Conservation (phyloP, 1,284 basidiomycete species). For the Marasmius oreades region DNA sequence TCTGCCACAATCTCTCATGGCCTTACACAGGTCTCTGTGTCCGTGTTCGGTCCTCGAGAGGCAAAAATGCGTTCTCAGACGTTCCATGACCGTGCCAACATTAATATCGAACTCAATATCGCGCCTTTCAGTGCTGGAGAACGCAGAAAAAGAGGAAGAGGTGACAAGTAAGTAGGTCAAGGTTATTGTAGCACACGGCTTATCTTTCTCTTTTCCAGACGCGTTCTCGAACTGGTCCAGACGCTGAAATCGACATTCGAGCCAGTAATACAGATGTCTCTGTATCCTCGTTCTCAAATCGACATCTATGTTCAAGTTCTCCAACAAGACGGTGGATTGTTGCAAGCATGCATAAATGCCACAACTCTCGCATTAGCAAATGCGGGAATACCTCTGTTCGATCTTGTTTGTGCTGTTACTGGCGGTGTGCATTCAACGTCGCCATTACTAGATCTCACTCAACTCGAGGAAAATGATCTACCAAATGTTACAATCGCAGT, state of each 20-base stretch:
- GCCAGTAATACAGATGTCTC: conserved; percentile 84
- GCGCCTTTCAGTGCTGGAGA: conserved; percentile 86
- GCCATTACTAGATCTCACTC: conserved; percentile 83
- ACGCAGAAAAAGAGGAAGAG: conserved; percentile 68
- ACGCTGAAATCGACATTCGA: conserved; percentile 94
- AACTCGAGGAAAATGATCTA: conserved; percentile 87
- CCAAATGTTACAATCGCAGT: conserved; percentile 87
- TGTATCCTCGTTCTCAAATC: conserved; percentile 94
- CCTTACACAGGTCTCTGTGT: conserved; percentile 82
- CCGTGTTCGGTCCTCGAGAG: conserved; percentile 91
- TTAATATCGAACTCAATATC: conserved; percentile 84
- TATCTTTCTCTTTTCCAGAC: conserved; percentile 45
- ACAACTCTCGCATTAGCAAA: conserved; percentile 89
- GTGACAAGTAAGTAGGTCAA: conserved; percentile 77
- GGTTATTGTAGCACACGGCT: conserved; percentile 4
- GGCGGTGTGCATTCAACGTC: conserved; percentile 77
- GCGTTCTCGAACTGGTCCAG: conserved; percentile 83
- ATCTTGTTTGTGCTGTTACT: conserved; percentile 87
- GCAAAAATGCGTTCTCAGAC: conserved; percentile 73
- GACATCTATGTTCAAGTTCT: conserved; percentile 92
- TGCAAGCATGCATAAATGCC: conserved; percentile 94
- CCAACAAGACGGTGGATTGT: conserved; percentile 89
- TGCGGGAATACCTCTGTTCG: conserved; percentile 87
- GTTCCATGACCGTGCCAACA: conserved; percentile 77
- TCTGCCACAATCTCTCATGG: conserved; percentile 85